These are phyloP conservation scores for Pulveroboletus ravenelii DNA, from an alignment of 768 basidiomycete species.

Conservation along the genomic window DNA sequence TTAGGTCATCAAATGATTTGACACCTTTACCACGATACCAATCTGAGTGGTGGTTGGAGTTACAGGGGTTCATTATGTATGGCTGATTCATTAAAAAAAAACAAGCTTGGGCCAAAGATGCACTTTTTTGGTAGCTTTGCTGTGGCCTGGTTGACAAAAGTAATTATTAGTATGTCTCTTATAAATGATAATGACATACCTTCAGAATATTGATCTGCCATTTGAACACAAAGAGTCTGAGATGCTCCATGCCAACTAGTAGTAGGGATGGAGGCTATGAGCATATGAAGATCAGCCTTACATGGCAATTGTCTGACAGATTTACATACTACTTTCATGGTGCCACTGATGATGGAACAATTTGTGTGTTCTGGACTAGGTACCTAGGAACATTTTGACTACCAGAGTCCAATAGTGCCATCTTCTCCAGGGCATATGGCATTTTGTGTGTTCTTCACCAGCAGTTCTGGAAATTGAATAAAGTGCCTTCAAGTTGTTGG, in stretches of 20 bases:
- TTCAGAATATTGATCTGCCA: conserved; percentile 98
- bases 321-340: too few relatives aligned
- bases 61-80: conserved; percentile 3
- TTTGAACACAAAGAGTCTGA: conserved; percentile 94
- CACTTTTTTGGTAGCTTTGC: conserved; percentile 89
- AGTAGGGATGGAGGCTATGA: conserved; percentile 43
- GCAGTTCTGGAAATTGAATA: too few relatives aligned
- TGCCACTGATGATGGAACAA: too few relatives aligned
- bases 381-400: too few relatives aligned
- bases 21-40: conserved; percentile 16
- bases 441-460: too few relatives aligned
- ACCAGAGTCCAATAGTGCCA: too few relatives aligned
- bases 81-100: conserved; percentile 77
- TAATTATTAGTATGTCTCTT: neutral
- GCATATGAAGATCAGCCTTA: neutral
- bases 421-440: too few relatives aligned
- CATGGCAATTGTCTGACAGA: too few relatives aligned
- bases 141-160: conserved; percentile 60
- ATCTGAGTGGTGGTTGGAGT: conserved; percentile 9
- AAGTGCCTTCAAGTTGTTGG: too few relatives aligned
- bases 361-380: too few relatives aligned
- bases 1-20: conserved; percentile 40
- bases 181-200: conserved; percentile 29
- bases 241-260: conserved; percentile 99
- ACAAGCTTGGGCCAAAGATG: conserved; percentile 99